Evolutionary conservation across 441 rosid genomes (phyloP).

Genomic region (Populus hybrid): DNA sequence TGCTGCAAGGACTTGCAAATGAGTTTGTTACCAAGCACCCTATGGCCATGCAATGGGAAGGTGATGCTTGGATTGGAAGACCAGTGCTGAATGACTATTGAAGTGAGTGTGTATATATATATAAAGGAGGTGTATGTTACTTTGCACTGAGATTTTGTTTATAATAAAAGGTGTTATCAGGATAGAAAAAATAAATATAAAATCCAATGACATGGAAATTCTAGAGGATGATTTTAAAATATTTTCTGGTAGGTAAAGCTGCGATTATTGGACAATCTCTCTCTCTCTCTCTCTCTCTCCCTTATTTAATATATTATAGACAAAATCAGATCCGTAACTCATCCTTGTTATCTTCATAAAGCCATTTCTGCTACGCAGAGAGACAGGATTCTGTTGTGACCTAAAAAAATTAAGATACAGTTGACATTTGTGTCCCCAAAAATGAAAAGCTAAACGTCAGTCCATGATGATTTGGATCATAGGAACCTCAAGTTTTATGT

Average conservation of each 20-base stretch:
- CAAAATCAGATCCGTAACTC: background rate
- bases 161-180: background rate
- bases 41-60: constrained; percentile 19
- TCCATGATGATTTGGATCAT: constrained; percentile 4
- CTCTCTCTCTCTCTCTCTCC: background rate
- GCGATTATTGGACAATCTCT: background rate
- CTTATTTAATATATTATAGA: background rate
- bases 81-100: background rate
- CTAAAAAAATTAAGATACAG: background rate
- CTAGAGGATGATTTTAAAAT: constrained; percentile 9
- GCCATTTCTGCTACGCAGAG: background rate
- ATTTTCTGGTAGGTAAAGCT: constrained; percentile 22
- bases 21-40: background rate
- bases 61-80: background rate
- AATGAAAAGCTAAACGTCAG: constrained; percentile 15
- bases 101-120: background rate
- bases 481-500: background rate
- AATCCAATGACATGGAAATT: constrained; percentile 3
- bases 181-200: background rate
- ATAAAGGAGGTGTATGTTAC: background rate
- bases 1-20: background rate
- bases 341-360: background rate
- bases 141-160: background rate
- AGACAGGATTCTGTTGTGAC: background rate
- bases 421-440: constrained; percentile 9